Evolutionary conservation across 2,329 filamentous ascomycete genomes (phyloP).

Genomic region (Xylariaceae sp.): DNA sequence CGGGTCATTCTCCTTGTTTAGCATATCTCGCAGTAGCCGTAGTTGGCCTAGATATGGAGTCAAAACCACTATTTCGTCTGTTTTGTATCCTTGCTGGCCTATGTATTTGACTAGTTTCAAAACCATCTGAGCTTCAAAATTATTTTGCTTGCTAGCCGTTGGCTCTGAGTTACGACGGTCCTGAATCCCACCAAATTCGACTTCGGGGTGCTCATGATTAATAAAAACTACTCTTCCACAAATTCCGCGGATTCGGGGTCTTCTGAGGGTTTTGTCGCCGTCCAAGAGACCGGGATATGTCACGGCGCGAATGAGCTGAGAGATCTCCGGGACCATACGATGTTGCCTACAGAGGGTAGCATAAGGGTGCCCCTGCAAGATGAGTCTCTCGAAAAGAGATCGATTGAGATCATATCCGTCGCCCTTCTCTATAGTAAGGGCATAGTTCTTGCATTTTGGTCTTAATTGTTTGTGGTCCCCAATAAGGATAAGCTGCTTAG

Average conservation of each 20-base stretch:
- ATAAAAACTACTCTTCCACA: conserved; percentile 67
- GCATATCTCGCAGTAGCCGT: conserved; percentile 56
- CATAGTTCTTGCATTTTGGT: conserved; percentile 68
- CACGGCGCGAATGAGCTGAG: conserved; percentile 59
- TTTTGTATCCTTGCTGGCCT: conserved; percentile 72
- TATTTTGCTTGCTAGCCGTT: conserved; percentile 66
- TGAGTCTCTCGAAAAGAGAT: conserved; percentile 72
- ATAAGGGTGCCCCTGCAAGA: conserved; percentile 59
- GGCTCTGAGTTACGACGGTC: conserved; percentile 58
- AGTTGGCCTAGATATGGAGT: conserved; percentile 77
- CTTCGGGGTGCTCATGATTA: conserved; percentile 63
- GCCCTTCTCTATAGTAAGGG: conserved; percentile 66
- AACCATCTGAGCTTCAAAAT: conserved; percentile 69
- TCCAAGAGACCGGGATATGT: conserved; percentile 69
- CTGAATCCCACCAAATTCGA: conserved; percentile 45
- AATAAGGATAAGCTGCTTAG: conserved; percentile 67
- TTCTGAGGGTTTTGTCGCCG: conserved; percentile 50
- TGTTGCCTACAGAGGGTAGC: conserved; percentile 66
- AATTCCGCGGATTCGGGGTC: conserved; percentile 60
- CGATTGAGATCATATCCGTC: conserved; percentile 70
- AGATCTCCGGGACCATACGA: conserved; percentile 72
- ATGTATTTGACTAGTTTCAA: conserved; percentile 71
- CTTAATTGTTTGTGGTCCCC: conserved; percentile 77
- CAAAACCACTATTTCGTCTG: conserved; percentile 68
- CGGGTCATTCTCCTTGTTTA: conserved; percentile 65